Evolutionary conservation across 2,329 filamentous ascomycete species (phyloP).

Genomic region (Purpureocillium takamizusanense): DNA sequence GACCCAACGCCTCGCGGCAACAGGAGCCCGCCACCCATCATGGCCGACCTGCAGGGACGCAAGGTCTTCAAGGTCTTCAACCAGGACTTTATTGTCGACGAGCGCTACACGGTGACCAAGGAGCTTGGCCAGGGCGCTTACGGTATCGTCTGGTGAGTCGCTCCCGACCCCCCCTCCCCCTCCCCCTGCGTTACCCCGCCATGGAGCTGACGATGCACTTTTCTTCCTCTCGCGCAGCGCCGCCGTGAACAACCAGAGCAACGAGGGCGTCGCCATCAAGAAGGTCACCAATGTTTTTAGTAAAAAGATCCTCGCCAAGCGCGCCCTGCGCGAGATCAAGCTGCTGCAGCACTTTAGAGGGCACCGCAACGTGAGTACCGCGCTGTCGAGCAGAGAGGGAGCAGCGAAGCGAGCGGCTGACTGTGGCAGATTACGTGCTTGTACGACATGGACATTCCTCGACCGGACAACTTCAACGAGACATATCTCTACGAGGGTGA

Average conservation of each 20-base stretch:
- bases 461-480: constrained; percentile 97
- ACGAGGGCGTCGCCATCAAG: constrained; percentile 95
- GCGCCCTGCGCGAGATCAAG: constrained; percentile 96
- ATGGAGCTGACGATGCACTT: constrained; percentile 1
- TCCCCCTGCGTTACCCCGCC: constrained; percentile 12
- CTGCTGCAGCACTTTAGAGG: constrained; percentile 94
- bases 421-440: constrained; percentile 80
- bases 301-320: constrained; percentile 99
- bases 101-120: constrained; percentile 97
- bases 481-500: constrained; percentile 96
- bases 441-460: constrained; percentile 98
- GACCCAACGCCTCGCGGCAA: background rate
- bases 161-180: background rate
- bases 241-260: constrained; percentile 81
- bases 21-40: constrained; percentile 12
- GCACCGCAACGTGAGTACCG: constrained; percentile 64
- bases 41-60: constrained; percentile 43
- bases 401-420: background rate
- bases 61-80: constrained; percentile 99
- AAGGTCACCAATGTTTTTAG: constrained; percentile 99
- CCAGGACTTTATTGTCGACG: constrained; percentile 97
- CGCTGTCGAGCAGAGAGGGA: too few relatives aligned
- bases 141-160: constrained; percentile 85
- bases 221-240: constrained; percentile 48
- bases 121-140: constrained; percentile 97